These are phyloP conservation scores for Alternaria rosae DNA, from an alignment of 2,329 filamentous ascomycete species.

Conservation along the genomic window DNA sequence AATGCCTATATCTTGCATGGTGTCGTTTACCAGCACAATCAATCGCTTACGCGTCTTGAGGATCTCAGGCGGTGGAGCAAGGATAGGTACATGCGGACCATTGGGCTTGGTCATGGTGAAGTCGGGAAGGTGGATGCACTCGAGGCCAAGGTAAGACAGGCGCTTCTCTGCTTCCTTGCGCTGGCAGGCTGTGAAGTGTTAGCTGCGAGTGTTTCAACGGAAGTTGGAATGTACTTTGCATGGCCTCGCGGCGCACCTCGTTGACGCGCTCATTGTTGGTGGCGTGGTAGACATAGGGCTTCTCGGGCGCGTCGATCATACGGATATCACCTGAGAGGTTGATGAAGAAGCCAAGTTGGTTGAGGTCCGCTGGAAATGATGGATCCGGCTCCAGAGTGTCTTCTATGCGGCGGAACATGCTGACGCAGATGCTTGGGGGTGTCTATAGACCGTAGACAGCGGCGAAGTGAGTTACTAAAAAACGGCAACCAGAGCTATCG, in stretches of 20 bases:
- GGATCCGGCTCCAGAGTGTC: slow-evolving; percentile 72
- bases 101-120: slow-evolving; percentile 50
- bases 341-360: slow-evolving; percentile 80
- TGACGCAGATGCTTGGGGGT: background rate
- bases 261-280: slow-evolving; percentile 80
- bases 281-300: slow-evolving; percentile 77
- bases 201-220: background rate
- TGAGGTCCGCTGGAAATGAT: slow-evolving; percentile 69
- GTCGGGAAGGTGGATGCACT: slow-evolving; percentile 68
- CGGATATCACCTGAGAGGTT: slow-evolving; percentile 78
- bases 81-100: slow-evolving; percentile 72
- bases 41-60: slow-evolving; percentile 67
- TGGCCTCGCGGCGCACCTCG: slow-evolving; percentile 70
- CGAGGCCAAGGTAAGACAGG: slow-evolving; percentile 67
- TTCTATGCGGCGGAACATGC: slow-evolving; percentile 79
- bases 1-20: slow-evolving; percentile 77
- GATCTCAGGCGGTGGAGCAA: slow-evolving; percentile 62
- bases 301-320: slow-evolving; percentile 69
- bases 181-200: slow-evolving; percentile 63
- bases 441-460: background rate
- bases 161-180: slow-evolving; percentile 68
- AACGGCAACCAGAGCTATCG: background rate
- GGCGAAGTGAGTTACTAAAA: background rate
- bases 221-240: slow-evolving; percentile 67
- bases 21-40: slow-evolving; percentile 79